Conservation (phyloP, 768 basidiomycete species). For the Exsudoporus frostii region DNA sequence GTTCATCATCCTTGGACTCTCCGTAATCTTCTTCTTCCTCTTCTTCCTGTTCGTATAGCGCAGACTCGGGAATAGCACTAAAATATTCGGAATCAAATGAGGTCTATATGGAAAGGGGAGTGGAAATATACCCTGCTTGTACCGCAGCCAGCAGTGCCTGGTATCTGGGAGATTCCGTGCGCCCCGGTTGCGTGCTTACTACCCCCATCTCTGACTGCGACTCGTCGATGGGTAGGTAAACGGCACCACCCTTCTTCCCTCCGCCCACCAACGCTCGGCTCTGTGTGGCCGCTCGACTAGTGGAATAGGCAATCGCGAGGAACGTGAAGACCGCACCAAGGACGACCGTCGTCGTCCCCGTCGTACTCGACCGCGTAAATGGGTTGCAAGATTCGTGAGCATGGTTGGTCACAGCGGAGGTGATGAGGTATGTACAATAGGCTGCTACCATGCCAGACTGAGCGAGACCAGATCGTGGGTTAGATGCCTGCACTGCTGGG, state of each 20-base stretch:
- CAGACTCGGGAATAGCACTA: slow-evolving; percentile 91
- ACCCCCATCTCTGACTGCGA: slow-evolving; percentile 67
- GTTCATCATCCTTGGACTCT: slow-evolving; percentile 88
- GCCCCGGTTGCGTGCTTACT: slow-evolving; percentile 79
- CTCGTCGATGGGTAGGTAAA: slow-evolving; percentile 58
- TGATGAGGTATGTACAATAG: slow-evolving; percentile 94
- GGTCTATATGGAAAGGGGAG: background rate
- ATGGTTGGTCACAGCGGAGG: slow-evolving; percentile 92
- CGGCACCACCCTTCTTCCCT: slow-evolving; percentile 56
- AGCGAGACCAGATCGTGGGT: slow-evolving; percentile 91
- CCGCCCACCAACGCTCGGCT: slow-evolving; percentile 85
- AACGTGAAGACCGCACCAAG: slow-evolving; percentile 96
- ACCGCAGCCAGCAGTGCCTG: slow-evolving; percentile 95
- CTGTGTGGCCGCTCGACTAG: slow-evolving; percentile 93
- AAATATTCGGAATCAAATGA: background rate
- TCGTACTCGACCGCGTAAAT: slow-evolving; percentile 61
- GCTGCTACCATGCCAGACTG: slow-evolving; percentile 97
- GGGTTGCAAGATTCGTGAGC: slow-evolving; percentile 88
- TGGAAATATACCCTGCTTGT: slow-evolving; percentile 74
- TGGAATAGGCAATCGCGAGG: slow-evolving; percentile 97
- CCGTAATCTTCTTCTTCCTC: slow-evolving; percentile 74
- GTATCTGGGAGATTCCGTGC: slow-evolving; percentile 84
- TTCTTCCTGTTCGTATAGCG: slow-evolving; percentile 71
- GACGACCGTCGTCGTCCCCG: slow-evolving; percentile 82
- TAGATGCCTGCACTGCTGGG: slow-evolving; percentile 85